Evolutionary conservation across 2,329 filamentous ascomycete species (phyloP), one percentile per base, ranked within the genome.

Genomic region (Phoma sp.): DNA sequence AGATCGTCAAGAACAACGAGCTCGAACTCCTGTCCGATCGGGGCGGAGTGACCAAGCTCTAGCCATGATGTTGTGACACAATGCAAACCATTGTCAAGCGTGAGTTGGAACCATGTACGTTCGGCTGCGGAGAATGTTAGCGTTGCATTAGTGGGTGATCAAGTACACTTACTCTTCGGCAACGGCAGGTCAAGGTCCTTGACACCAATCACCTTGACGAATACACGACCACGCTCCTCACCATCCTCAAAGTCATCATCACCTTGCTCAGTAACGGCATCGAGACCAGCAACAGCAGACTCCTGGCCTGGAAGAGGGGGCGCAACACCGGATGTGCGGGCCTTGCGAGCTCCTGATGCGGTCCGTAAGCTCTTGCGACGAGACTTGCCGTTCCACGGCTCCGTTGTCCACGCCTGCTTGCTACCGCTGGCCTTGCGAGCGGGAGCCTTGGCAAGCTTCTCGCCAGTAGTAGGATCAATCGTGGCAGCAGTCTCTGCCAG

Each of bases 201-300:
- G 60, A 98, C 92, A 37, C 93, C 93, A 74, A 98, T 89, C n/a
- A 99, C 95, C 80, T 99, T 99, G 62, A 99, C 93, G 67, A 99
- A 99, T 1, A 99, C 83, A 56, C 95, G 84, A 9, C 95, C 95
- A 64, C 95, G 83, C 76, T 99, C 95, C 53, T 88, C 88, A 47
- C 87, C 91, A 53, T 97, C 93, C 48, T 91, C 89, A 9, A 84
- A 84, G 5, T 82, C 79, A 36, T 84, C 83, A 52, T 81, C 74
- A 42, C 91, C 89, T 56, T 89, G 86, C 68, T 96, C 92, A 3
- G 84, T 80, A 15, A 92, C 83, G 5, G 87, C 83, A 46, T 84
- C 85, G 4, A 92, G 72, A 6, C 77, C 75, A 14, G 84, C 80
- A 4, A 88, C 87, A 65, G 91, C 92, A 74, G 92, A 96, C 64